Evolutionary conservation across 345 rosid genomes (phyloP).

Genomic region (Ailanthus altissimus): DNA sequence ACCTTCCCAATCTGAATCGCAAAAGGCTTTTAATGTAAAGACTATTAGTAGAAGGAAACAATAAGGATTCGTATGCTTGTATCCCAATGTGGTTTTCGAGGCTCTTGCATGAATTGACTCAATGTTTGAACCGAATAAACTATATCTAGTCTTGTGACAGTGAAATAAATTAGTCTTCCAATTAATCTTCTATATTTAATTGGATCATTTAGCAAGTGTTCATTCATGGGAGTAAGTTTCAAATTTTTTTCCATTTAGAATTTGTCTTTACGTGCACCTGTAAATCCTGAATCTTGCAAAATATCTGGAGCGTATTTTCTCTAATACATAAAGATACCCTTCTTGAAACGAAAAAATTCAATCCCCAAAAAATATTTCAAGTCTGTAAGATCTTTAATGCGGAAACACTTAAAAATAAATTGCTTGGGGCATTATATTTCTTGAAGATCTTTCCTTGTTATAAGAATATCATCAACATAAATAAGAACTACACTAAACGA

Average conservation of each 20-base stretch:
- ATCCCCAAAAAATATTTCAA: slow-evolving; percentile 4
- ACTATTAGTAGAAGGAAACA: not conserved
- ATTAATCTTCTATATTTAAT: not conserved
- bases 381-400: not conserved
- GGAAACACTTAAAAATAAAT: not conserved
- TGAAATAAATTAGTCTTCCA: not conserved
- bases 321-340: not conserved
- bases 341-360: not conserved
- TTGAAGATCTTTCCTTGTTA: not conserved
- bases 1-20: not conserved
- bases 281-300: not conserved
- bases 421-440: not conserved
- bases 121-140: not conserved
- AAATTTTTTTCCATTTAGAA: slow-evolving; percentile 1
- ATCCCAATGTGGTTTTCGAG: not conserved
- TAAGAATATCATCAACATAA: not conserved
- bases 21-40: not conserved
- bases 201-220: not conserved
- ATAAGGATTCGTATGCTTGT: not conserved
- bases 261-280: not conserved
- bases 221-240: not conserved
- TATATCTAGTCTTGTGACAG: not conserved
- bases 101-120: not conserved
- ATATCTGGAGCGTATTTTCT: not conserved
- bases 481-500: not conserved